Percentiles rank a stretch among this genome's conserved stretches.
phyloP scores from a whole-genome alignment of 768 basidiomycete genomes.

The Austroboletus eburneus region DNA sequence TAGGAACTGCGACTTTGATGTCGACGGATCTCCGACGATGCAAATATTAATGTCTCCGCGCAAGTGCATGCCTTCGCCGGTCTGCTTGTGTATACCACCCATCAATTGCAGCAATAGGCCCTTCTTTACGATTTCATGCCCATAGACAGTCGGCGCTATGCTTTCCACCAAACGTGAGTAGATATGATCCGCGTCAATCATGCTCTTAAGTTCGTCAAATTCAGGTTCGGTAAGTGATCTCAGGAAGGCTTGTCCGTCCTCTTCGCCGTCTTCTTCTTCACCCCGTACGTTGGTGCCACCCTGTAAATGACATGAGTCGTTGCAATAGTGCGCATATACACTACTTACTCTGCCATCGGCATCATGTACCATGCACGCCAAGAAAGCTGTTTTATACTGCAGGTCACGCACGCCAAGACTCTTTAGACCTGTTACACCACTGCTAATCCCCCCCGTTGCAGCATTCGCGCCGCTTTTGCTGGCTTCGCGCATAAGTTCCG shows the following conservation, averaged over 20 bases:
- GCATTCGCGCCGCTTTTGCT: constrained; percentile 57
- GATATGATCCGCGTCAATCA: constrained; percentile 94
- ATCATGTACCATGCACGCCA: constrained; percentile 96
- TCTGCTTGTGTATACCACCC: constrained; percentile 98
- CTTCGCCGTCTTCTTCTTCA: constrained; percentile 77
- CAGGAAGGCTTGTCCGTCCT: constrained; percentile 79
- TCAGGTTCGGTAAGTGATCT: constrained; percentile 89
- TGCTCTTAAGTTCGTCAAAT: constrained; percentile 88
- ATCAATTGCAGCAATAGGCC: constrained; percentile 93
- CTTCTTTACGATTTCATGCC: constrained; percentile 99
- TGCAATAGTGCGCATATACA: background rate
- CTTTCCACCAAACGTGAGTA: constrained; percentile 91
- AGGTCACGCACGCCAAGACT: constrained; percentile 91
- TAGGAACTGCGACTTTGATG: constrained; percentile 97
- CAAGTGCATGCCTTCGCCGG: constrained; percentile 94
- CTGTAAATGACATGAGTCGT: constrained; percentile 35
- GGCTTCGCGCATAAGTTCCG: constrained; percentile 86
- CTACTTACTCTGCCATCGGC: constrained; percentile 78
- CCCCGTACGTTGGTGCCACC: constrained; percentile 85
- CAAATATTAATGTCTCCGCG: constrained; percentile 98
- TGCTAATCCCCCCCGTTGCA: constrained; percentile 59
- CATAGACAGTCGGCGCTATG: constrained; percentile 97
- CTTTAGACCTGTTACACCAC: constrained; percentile 92
- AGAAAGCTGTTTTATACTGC: constrained; percentile 97
- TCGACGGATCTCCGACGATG: constrained; percentile 95